Evolutionary conservation across 2,329 filamentous ascomycete species (phyloP), one percentile per base, ranked within the genome.

Genomic region (Penicillium griseofulvum): DNA sequence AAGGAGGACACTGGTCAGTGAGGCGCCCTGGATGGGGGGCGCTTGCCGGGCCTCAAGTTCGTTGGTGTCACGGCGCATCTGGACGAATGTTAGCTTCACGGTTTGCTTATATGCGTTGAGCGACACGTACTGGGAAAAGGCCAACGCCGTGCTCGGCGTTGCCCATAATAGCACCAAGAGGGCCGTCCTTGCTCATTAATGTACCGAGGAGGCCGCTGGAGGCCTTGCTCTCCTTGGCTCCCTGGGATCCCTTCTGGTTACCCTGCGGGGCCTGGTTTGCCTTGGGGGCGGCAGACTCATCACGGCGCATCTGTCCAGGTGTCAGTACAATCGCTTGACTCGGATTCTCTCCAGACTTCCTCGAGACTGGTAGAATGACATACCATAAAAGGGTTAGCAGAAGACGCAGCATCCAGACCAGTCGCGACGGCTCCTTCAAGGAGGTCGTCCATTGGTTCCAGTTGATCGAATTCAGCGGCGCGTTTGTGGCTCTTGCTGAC

Each of bases 91-190:
- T 46, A 59, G 49, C 22, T 31, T 19, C 1, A 6, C 16, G 14
- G 26, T 16, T n/a, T 8, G 1, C 4, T 4, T 3, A 4, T 24
- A 3, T 26, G 10, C 2, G 22, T 5, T 4, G 11, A 9, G 5
- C 2, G 14, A 2, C 5, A 49, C 61, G 5, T 60, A 65, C 63
- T 0, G 62, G 62, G 6, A 63, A n/a, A 2, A 65, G 29, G n/a
- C 63, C 63, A 41, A 65, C 10, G 14, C 63, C 63, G 45, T 65
- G 63, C 14, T 65, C 31, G 14, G 53, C n/a, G 36, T 58, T 54
- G 29, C 57, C 56, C 14, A 60, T 55, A 2, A 65, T 43, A 3
- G 17, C 19, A n/a, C 58, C 62, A 1, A 65, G 22, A 22, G 22
- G 62, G 4, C 63, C 63, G 1, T 48, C 24, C 39, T 57, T 38